Evolutionary conservation across 139 green algal genomes (phyloP).

Genomic region (Nannochloris sp.): DNA sequence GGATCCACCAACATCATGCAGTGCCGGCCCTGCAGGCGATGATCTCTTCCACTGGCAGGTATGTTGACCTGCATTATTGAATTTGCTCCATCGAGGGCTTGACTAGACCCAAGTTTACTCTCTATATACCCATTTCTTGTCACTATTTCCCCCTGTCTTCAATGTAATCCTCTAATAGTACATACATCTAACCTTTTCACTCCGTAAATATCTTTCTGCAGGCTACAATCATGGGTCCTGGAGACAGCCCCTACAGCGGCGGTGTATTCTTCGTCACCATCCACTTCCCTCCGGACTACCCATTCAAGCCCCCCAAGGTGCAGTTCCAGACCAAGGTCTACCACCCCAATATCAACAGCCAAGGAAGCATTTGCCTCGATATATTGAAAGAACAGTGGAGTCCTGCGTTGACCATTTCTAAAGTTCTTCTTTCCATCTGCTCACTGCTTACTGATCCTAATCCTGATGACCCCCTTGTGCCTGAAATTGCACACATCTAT

Average conservation of each 20-base stretch:
- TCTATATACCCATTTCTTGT: no score
- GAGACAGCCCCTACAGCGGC: slow-evolving; percentile 85
- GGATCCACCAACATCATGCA: slow-evolving; percentile 87
- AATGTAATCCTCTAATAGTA: neutral
- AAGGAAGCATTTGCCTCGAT: slow-evolving; percentile 95
- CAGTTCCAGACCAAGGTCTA: slow-evolving; percentile 97
- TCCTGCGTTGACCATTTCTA: slow-evolving; percentile 93
- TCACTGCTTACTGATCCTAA: slow-evolving; percentile 98
- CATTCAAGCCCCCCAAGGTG: slow-evolving; percentile 95
- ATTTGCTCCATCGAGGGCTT: no score
- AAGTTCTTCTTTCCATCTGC: slow-evolving; percentile 95
- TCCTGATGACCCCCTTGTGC: slow-evolving; percentile 94
- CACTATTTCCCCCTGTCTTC: neutral
- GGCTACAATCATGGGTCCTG: slow-evolving; percentile 69
- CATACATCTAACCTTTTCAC: neutral
- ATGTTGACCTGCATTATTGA: neutral
- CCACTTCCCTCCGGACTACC: slow-evolving; percentile 94
- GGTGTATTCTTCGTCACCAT: slow-evolving; percentile 96
- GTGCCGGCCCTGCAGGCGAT: slow-evolving; percentile 69
- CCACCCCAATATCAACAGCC: slow-evolving; percentile 97
- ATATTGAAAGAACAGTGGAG: slow-evolving; percentile 99
- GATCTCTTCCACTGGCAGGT: slow-evolving; percentile 93
- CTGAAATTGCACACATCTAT: slow-evolving; percentile 98
- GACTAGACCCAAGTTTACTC: no score
- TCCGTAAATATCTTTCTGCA: slow-evolving; percentile 17